Evolutionary conservation across 208 protist species (phyloP).

Genomic region (Acanthamoeba polyphaga): DNA sequence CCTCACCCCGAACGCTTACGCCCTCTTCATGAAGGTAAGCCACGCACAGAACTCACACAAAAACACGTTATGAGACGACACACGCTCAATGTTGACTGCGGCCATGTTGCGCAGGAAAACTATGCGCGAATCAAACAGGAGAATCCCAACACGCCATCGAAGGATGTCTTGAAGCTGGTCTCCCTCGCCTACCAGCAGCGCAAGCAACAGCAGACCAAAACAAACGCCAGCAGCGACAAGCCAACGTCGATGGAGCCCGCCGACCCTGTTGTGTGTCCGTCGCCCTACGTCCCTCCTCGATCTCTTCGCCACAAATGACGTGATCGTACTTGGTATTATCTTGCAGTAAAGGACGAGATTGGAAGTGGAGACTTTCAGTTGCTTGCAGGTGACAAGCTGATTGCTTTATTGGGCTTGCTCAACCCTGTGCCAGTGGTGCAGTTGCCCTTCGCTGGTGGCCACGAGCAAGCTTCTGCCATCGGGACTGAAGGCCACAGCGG

Average conservation of each 20-base stretch:
- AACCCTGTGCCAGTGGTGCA: background rate
- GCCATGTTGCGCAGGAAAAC: background rate
- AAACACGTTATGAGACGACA: too few species aligned
- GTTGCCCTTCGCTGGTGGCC: background rate
- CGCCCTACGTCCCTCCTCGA: background rate
- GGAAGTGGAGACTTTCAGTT: too few species aligned
- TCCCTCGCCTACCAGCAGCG: background rate
- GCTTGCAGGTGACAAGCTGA: too few species aligned
- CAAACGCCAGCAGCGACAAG: background rate
- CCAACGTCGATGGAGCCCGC: background rate
- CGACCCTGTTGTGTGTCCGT: background rate
- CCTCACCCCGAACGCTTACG: background rate
- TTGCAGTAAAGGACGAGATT: too few species aligned
- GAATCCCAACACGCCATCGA: background rate
- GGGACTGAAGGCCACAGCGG: background rate
- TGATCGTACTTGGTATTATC: too few species aligned
- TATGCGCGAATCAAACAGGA: background rate
- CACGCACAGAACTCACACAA: background rate
- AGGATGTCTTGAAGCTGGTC: conserved; percentile 41
- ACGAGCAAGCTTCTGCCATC: background rate
- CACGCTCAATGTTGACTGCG: too few species aligned
- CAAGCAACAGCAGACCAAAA: background rate
- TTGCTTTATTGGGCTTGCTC: too few species aligned
- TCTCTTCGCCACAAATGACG: background rate
- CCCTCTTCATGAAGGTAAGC: conserved; percentile 72